Conservation (phyloP, 768 basidiomycete genomes). For the Mycena belliarum region DNA sequence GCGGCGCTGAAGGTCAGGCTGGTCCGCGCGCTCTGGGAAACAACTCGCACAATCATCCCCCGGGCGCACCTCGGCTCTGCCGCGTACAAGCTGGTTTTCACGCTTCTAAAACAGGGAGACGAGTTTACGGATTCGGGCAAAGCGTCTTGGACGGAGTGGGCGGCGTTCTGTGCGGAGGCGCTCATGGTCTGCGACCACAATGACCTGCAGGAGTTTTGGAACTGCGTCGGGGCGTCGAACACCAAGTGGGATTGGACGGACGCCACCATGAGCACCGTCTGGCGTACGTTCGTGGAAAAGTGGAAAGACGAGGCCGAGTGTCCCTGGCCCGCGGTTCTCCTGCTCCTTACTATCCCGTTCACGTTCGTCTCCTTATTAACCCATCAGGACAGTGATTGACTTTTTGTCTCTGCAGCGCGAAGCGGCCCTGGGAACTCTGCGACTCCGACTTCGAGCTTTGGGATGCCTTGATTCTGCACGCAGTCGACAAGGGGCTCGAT, state of each 20-base stretch:
- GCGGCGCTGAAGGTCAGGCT: slow-evolving; percentile 57
- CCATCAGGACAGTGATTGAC: neutral
- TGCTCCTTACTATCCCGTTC: slow-evolving; percentile 65
- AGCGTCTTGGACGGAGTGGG: slow-evolving; percentile 58
- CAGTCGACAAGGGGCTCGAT: slow-evolving; percentile 59
- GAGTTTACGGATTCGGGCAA: slow-evolving; percentile 45
- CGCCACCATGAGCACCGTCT: slow-evolving; percentile 50
- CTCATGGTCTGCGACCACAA: slow-evolving; percentile 47
- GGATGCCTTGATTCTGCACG: slow-evolving; percentile 56
- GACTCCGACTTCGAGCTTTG: slow-evolving; percentile 58
- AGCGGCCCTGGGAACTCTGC: slow-evolving; percentile 50
- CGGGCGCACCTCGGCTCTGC: slow-evolving; percentile 40
- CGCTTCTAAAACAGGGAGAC: slow-evolving; percentile 49
- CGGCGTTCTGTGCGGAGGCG: slow-evolving; percentile 57
- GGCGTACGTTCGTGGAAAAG: slow-evolving; percentile 55
- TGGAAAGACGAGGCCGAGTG: slow-evolving; percentile 52
- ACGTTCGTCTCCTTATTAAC: slow-evolving; percentile 41
- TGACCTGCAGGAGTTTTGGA: slow-evolving; percentile 59
- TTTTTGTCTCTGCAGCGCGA: slow-evolving; percentile 24
- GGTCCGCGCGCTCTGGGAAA: slow-evolving; percentile 59
- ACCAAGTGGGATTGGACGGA: slow-evolving; percentile 36
- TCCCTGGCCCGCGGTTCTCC: slow-evolving; percentile 55
- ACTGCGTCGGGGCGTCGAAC: slow-evolving; percentile 25
- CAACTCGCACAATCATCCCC: slow-evolving; percentile 45
- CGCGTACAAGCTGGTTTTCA: slow-evolving; percentile 47